Base-by-base conservation (phyloP, 305 asterid genomes). In the Galium porrigens region DNA sequence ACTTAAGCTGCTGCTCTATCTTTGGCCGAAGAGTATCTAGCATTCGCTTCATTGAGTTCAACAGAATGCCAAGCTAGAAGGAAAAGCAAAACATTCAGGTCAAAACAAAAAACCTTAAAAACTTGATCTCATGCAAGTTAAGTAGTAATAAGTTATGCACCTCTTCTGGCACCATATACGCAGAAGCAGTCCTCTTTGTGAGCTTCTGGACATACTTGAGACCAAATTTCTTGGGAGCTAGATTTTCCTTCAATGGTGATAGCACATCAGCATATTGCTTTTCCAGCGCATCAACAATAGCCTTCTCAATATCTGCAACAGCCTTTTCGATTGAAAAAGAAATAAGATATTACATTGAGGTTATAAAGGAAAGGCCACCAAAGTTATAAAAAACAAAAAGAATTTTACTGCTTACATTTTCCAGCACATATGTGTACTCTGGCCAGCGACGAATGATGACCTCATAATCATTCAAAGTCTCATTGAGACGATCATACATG, bases 381-480 rank as follows among this genome's bases (percentile, higher is more conserved):
- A 64, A 6, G 30, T 5, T 17, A 36, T 49, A 64, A 37, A 37
- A 36, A 52, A 22, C 3, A 10, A 65, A 33, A 49, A 48, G 59
- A 15, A 6, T 18, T 63, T 63, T 14, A 48, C 42, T 22, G 25
- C 81, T 68, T 76, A 81, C 86, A 65, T 74, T 81, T 74, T 81
- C 86, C 76, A 81, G 67, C 32, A 69, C 81, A 64, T 71, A 74
- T 37, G 84, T 79, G 64, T 81, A 81, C 58, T 81, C 84, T 6
- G 84, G 86, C 86, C 86, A 81, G 58, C 86, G 84, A 63, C 80
- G 56, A 60, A 81, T 79, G 70, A 81, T 81, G 76, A 81, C 71
- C 63, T 79, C 84, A 65, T 76, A 81, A 73, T 81, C 80, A 17
- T 70, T 79, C 66, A 81, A 63, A 30, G 82, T 79, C 64, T 70